Conservation (phyloP, 805 yeast genomes). For the Candida jianshihensis region DNA sequence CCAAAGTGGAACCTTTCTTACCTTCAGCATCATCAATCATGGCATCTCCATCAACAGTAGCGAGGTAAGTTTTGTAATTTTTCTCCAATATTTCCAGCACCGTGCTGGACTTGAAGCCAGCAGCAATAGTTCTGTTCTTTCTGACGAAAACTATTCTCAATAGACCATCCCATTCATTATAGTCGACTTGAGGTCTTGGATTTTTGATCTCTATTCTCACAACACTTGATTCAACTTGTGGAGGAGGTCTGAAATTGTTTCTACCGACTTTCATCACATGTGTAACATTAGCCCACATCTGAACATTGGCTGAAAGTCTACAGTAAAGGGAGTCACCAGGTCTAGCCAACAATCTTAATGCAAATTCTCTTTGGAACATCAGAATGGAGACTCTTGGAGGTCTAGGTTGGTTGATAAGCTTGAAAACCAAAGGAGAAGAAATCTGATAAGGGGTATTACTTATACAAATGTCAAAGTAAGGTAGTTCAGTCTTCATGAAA, state of each 20-base stretch:
- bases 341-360: constrained; percentile 83
- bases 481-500: constrained; percentile 91
- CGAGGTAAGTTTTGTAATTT: constrained; percentile 76
- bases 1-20: constrained; percentile 33
- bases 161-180: constrained; percentile 95
- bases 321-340: constrained; percentile 96
- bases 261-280: constrained; percentile 98
- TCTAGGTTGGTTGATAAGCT: constrained; percentile 78
- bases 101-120: constrained; percentile 82
- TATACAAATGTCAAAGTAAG: constrained; percentile 92
- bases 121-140: constrained; percentile 86
- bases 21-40: constrained; percentile 33
- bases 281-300: constrained; percentile 99
- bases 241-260: constrained; percentile 96
- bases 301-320: constrained; percentile 91
- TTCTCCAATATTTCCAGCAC: constrained; percentile 77
- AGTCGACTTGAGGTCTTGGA: constrained; percentile 93
- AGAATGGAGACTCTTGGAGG: constrained; percentile 94
- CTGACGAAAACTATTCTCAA: constrained; percentile 87
- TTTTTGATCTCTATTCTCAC: constrained; percentile 86
- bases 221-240: constrained; percentile 95
- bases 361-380: constrained; percentile 98
- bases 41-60: constrained; percentile 37
- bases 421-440: constrained; percentile 93
- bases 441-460: constrained; percentile 98